These are phyloP conservation scores for Cladosporium phlei DNA, from an alignment of 2,329 filamentous ascomycete genomes.

Conservation along the genomic window DNA sequence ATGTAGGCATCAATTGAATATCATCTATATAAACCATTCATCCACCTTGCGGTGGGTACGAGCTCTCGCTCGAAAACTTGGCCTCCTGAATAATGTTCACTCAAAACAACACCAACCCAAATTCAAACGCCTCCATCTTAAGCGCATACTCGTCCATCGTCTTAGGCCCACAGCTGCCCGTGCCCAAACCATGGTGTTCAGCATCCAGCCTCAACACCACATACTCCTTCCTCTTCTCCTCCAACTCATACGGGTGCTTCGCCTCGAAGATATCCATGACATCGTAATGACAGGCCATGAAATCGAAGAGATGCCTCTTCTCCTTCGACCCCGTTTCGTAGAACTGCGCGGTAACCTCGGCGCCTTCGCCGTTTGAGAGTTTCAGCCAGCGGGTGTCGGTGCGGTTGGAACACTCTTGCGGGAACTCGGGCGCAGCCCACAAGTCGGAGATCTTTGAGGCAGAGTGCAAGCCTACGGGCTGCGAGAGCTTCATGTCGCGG, in stretches of 20 bases:
- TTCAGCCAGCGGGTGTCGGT: slow-evolving; percentile 57
- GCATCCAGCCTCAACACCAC: slow-evolving; percentile 57
- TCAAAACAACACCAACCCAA: slow-evolving; percentile 22
- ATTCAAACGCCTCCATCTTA: slow-evolving; percentile 35
- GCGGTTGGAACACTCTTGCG: slow-evolving; percentile 64
- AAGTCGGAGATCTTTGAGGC: slow-evolving; percentile 44
- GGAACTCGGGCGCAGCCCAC: slow-evolving; percentile 59
- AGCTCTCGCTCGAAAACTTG: too few relatives aligned
- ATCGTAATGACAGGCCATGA: slow-evolving; percentile 53
- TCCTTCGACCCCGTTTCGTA: slow-evolving; percentile 18
- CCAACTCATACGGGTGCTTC: slow-evolving; percentile 60
- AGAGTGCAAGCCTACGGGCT: slow-evolving; percentile 42
- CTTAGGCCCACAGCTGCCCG: slow-evolving; percentile 57
- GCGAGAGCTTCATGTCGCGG: slow-evolving; percentile 59
- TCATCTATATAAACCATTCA: too few relatives aligned
- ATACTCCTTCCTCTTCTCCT: slow-evolving; percentile 49
- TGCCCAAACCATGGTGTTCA: slow-evolving; percentile 59
- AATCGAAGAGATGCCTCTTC: slow-evolving; percentile 35
- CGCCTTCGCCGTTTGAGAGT: slow-evolving; percentile 15
- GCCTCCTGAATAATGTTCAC: too few relatives aligned
- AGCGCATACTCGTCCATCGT: slow-evolving; percentile 39
- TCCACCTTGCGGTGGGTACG: too few relatives aligned
- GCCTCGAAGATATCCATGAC: slow-evolving; percentile 52
- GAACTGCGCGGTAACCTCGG: slow-evolving; percentile 27
- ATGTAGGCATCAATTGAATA: too few relatives aligned